phyloP scores from a whole-genome alignment of 441 rosid genomes.

The Manihot esculenta region DNA sequence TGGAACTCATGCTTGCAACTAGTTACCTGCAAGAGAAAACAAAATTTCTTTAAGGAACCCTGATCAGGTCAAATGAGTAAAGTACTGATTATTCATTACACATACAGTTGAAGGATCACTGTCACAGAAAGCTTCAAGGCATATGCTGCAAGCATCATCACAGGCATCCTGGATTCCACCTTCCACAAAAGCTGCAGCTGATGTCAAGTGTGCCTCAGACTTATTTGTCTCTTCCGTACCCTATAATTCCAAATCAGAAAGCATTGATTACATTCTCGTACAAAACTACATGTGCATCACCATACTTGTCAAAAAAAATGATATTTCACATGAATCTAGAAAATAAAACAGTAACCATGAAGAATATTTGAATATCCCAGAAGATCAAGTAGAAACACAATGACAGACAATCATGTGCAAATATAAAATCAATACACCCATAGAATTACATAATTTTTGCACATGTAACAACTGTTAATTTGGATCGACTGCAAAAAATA shows the following conservation, averaged over 20 bases:
- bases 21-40: slow-evolving; percentile 54
- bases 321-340: not conserved
- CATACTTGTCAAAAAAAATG: not conserved
- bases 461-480: not conserved
- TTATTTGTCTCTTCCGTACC: slow-evolving; percentile 51
- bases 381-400: not conserved
- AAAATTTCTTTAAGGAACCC: not conserved
- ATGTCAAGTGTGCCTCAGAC: slow-evolving; percentile 64
- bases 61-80: not conserved
- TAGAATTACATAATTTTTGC: too few species aligned
- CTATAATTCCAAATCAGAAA: slow-evolving; percentile 8
- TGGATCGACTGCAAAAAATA: too few species aligned
- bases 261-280: not conserved
- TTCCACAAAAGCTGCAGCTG: slow-evolving; percentile 96
- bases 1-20: slow-evolving; percentile 95
- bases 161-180: slow-evolving; percentile 96
- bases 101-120: slow-evolving; percentile 83
- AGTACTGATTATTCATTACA: not conserved
- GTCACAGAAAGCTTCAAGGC: slow-evolving; percentile 80
- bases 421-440: not conserved
- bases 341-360: not conserved
- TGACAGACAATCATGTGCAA: not conserved
- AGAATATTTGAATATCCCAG: not conserved
- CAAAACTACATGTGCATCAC: not conserved
- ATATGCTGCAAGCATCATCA: slow-evolving; percentile 95